Evolutionary conservation across 257 asterid genomes (phyloP).

Genomic region (Penstemon barbatus): DNA sequence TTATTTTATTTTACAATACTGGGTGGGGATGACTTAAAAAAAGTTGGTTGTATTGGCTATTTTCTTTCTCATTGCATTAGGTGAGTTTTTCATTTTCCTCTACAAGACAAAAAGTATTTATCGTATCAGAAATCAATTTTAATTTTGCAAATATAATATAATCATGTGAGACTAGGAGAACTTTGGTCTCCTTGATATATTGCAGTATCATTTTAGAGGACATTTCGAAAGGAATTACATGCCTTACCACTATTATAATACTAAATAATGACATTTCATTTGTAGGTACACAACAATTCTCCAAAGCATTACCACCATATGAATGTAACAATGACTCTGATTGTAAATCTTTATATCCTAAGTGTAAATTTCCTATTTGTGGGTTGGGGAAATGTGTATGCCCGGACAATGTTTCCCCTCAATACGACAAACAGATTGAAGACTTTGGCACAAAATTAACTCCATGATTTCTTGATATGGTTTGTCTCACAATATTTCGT

Average conservation of each 20-base stretch:
- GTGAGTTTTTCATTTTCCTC: neutral
- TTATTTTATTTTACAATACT: neutral
- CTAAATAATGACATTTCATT: neutral
- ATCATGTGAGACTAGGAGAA: neutral
- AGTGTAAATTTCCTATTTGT: too few relatives aligned
- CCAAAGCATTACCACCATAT: neutral
- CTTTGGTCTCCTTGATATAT: too few relatives aligned
- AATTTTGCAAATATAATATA: too few relatives aligned
- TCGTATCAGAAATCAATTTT: too few relatives aligned
- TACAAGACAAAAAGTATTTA: too few relatives aligned
- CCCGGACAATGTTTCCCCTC: too few relatives aligned
- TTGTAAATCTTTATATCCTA: neutral
- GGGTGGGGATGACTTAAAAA: neutral
- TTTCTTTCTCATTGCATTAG: neutral
- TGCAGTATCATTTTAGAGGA: neutral
- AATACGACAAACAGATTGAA: too few relatives aligned
- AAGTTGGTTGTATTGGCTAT: neutral
- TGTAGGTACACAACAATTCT: neutral
- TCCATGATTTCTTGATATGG: too few relatives aligned
- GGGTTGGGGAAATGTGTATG: too few relatives aligned
- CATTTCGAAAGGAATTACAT: neutral
- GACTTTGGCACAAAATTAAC: too few relatives aligned
- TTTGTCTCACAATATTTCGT: too few relatives aligned
- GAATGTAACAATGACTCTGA: neutral
- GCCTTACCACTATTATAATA: neutral